Conservation (phyloP, 2,329 filamentous ascomycete species). For the Fusarium foetens region DNA sequence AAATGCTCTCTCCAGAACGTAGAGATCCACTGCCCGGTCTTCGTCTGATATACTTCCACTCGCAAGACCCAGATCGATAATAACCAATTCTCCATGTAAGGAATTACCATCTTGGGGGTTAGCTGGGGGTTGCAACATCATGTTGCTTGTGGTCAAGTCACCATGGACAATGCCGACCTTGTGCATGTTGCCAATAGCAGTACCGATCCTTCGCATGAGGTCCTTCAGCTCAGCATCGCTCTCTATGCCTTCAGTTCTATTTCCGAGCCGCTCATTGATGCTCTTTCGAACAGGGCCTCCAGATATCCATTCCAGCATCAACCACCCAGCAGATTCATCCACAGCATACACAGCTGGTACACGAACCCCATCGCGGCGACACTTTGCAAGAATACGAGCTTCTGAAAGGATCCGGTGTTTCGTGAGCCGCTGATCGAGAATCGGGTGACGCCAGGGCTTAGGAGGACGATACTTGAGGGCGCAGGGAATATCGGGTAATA, state of each 20-base stretch:
- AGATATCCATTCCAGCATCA: constrained; percentile 86
- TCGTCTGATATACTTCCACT: constrained; percentile 85
- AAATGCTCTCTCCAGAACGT: constrained; percentile 94
- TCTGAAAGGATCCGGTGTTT: constrained; percentile 89
- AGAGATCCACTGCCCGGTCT: constrained; percentile 94
- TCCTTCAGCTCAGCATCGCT: constrained; percentile 64
- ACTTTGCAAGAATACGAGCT: constrained; percentile 83
- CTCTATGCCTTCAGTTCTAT: constrained; percentile 51
- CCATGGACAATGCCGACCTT: constrained; percentile 89
- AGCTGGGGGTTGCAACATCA: constrained; percentile 75
- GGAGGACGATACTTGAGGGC: constrained; percentile 91
- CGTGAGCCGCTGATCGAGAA: constrained; percentile 87
- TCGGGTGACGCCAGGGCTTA: constrained; percentile 92
- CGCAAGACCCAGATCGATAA: constrained; percentile 95
- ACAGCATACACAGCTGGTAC: constrained; percentile 84
- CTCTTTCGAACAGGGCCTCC: constrained; percentile 76
- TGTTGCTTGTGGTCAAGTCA: constrained; percentile 95
- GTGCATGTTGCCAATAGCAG: constrained; percentile 80
- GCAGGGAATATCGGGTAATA: constrained; percentile 72
- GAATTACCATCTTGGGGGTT: constrained; percentile 36
- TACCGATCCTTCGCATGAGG: constrained; percentile 77
- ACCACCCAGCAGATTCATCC: constrained; percentile 73
- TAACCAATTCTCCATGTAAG: constrained; percentile 78
- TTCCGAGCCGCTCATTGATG: constrained; percentile 74
- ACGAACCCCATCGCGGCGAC: constrained; percentile 78